phyloP scores from a whole-genome alignment of 306 rosid genomes.

The Vigna hirtella region DNA sequence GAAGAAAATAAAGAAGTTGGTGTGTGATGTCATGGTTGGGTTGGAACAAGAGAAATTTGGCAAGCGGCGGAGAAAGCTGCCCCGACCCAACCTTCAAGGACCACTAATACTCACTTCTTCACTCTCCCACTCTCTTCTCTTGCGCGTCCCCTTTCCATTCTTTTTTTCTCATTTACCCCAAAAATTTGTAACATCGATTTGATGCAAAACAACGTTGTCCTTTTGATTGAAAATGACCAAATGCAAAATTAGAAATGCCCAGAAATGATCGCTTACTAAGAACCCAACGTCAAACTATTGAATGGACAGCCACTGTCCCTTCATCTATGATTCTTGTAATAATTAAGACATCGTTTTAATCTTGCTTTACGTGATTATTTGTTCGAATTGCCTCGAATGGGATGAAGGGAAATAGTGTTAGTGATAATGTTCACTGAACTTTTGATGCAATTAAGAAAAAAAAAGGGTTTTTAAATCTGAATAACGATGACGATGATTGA shows the following conservation, averaged over 20 bases:
- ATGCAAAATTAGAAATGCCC: too few relatives aligned
- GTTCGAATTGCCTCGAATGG: not conserved
- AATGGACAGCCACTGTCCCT: too few relatives aligned
- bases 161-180: too few relatives aligned
- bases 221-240: too few relatives aligned
- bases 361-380: not conserved
- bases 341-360: not conserved
- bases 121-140: not conserved
- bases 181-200: too few relatives aligned
- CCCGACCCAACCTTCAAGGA: not conserved
- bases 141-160: not conserved
- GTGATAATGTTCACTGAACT: not conserved
- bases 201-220: too few relatives aligned
- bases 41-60: not conserved
- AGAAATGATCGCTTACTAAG: too few relatives aligned
- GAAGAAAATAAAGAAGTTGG: too few relatives aligned
- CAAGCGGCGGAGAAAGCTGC: not conserved
- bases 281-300: too few relatives aligned
- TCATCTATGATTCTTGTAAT: too few relatives aligned
- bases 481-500: not conserved
- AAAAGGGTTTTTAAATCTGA: not conserved
- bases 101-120: not conserved
- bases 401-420: not conserved
- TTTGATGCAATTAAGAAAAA: constrained; percentile 12
- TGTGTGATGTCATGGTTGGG: not conserved